Evolutionary conservation across 1,284 basidiomycete genomes (phyloP), one percentile per base, ranked within the genome.

Genomic region (Trichosporon sp.): DNA sequence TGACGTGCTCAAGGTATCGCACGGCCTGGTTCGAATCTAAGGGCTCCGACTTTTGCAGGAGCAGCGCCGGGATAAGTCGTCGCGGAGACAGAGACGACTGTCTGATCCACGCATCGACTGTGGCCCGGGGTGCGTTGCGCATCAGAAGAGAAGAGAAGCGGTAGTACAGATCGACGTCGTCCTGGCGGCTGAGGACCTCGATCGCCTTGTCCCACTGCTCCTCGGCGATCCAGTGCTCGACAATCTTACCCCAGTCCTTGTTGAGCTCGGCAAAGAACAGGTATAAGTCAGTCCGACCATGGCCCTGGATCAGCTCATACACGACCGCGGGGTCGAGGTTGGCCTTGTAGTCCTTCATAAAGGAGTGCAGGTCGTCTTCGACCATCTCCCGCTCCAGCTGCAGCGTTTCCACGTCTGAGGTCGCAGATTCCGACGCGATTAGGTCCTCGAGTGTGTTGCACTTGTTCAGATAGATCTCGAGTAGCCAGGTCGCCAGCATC

Each of bases 401-500:
- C 44, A 98, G 84, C 77, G 95, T 96, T 67, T 95, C 91, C 5
- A 92, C 90, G 74, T 97, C 92, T 65, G 91, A 89, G 2, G 90
- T 90, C 2, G 91, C 88, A 0, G 90, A 90, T 81, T 95, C 92
- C 0, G 95, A 84, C 0, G 84, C 83, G 21, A 84, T 77, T 18
- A 84, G 78, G 77, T 99, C 97, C 79, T 99, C 97, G 63, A 98
- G 86, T 73, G 96, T 92, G 77, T 98, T 96, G 81, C 94, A 94
- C 85, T 97, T 98, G 83, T 91, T 92, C 25, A 99, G 88, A 80
- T 95, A 98, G 74, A 99, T 95, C 82, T 99, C 97, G 32, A 97
- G 90, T 7, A 99, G 89, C 97, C 97, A 99, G 0, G 95, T 98
- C 1, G 97, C 95, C 8, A 99, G 86, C 91, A 99, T 96, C 90